phyloP scores from a whole-genome alignment of 805 yeast species.

The Zygosaccharomyces rouxii region DNA sequence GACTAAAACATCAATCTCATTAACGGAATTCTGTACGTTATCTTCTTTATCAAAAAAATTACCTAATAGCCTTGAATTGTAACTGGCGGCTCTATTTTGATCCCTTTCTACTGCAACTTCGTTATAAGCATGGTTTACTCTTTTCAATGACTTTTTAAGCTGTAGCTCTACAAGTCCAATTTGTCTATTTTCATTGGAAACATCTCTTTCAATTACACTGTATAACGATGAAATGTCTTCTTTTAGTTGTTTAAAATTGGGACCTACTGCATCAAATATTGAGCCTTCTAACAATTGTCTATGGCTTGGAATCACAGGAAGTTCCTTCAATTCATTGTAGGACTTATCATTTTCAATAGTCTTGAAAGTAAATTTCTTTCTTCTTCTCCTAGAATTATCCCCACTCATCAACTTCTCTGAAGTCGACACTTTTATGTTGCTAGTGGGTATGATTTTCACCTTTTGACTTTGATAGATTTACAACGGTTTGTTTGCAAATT shows the following conservation, averaged over 20 bases:
- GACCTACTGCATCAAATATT: conserved; percentile 23
- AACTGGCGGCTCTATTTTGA: conserved; percentile 8
- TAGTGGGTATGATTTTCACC: background rate
- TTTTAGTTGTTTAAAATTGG: conserved; percentile 23
- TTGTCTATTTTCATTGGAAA: conserved; percentile 31
- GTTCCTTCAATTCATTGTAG: conserved; percentile 17
- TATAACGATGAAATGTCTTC: conserved; percentile 21
- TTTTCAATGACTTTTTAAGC: conserved; percentile 22
- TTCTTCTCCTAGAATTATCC: conserved; percentile 4
- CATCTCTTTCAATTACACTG: conserved; percentile 26
- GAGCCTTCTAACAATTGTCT: conserved; percentile 18
- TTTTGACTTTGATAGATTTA: background rate
- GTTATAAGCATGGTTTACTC: conserved; percentile 20
- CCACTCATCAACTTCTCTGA: conserved; percentile 1
- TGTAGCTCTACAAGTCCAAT: conserved; percentile 26
- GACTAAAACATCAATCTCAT: conserved; percentile 13
- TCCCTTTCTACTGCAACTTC: conserved; percentile 15
- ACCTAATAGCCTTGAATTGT: conserved; percentile 13
- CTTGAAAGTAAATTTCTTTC: conserved; percentile 9
- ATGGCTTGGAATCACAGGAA: conserved; percentile 17
- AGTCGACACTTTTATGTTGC: background rate
- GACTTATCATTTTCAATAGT: conserved; percentile 13
- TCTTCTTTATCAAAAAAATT: conserved; percentile 8
- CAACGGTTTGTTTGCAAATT: too few relatives aligned
- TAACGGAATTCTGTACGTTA: conserved; percentile 10